phyloP scores from a whole-genome alignment of 805 yeast genomes.

The Nakazawaea siamensis region DNA sequence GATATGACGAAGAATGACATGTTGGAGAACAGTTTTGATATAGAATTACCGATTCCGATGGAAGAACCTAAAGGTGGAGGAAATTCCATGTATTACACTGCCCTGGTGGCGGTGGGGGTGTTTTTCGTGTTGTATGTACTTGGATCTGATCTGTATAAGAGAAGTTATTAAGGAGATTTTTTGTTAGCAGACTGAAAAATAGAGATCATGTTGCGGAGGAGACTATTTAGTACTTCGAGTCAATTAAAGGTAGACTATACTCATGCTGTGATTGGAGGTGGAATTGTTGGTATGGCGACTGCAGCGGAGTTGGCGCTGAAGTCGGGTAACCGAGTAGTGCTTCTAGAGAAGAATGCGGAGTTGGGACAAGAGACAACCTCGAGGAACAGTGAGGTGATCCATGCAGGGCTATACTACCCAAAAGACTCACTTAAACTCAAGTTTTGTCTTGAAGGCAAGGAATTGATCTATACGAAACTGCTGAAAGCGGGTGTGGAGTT shows the following conservation, averaged over 20 bases:
- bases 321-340: conserved; percentile 41
- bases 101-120: neutral
- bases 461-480: conserved; percentile 47
- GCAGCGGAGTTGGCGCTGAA: conserved; percentile 56
- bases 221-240: neutral
- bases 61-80: no score
- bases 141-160: conserved; percentile 3
- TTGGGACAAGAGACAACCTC: conserved; percentile 79
- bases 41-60: conserved; percentile 3
- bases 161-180: no score
- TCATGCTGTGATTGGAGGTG: conserved; percentile 77
- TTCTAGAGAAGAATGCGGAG: conserved; percentile 60
- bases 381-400: conserved; percentile 90
- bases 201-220: no score
- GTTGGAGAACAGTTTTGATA: conserved; percentile 3
- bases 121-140: neutral
- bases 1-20: conserved; percentile 6
- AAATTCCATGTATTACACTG: no score
- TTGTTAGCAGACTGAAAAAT: no score
- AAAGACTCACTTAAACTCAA: conserved; percentile 53
- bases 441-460: conserved; percentile 71
- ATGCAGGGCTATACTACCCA: conserved; percentile 85
- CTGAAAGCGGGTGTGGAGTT: conserved; percentile 45
- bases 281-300: conserved; percentile 76
- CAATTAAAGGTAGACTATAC: conserved; percentile 38